phyloP scores from a whole-genome alignment of 495 filamentous ascomycete genomes.

The Penicillium herquei region DNA sequence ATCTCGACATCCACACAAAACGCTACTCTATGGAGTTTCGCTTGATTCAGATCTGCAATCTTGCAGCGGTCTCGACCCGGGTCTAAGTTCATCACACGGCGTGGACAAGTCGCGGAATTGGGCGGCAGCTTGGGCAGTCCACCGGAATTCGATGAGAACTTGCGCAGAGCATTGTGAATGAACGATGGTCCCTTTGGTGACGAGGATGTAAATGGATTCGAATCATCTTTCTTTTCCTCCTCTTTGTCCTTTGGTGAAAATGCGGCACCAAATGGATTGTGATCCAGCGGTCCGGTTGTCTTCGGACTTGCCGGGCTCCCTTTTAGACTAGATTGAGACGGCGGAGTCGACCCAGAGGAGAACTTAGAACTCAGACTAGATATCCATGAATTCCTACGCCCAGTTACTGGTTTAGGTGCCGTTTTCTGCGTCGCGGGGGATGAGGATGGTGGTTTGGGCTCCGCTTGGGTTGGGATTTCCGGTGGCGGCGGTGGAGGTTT shows the following conservation, averaged over 20 bases:
- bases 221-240: slow-evolving; percentile 45
- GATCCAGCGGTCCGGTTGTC: slow-evolving; percentile 41
- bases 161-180: slow-evolving; percentile 74
- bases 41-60: slow-evolving; percentile 74
- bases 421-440: slow-evolving; percentile 29
- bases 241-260: slow-evolving; percentile 60
- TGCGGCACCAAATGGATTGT: slow-evolving; percentile 49
- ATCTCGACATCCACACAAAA: slow-evolving; percentile 99
- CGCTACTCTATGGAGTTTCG: slow-evolving; percentile 79
- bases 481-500: slow-evolving; percentile 3
- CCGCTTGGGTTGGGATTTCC: slow-evolving; percentile 10
- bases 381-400: slow-evolving; percentile 82
- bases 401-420: slow-evolving; percentile 39
- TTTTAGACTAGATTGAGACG: slow-evolving; percentile 44
- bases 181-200: slow-evolving; percentile 73
- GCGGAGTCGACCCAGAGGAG: slow-evolving; percentile 61
- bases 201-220: slow-evolving; percentile 63
- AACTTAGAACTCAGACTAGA: slow-evolving; percentile 91
- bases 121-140: slow-evolving; percentile 50
- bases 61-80: slow-evolving; percentile 72
- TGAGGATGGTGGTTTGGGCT: slow-evolving; percentile 18
- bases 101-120: slow-evolving; percentile 60
- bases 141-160: slow-evolving; percentile 67
- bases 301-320: slow-evolving; percentile 42
- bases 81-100: slow-evolving; percentile 84